Conservation (phyloP, 305 asterid genomes). For the Solanum aculeatissimum region DNA sequence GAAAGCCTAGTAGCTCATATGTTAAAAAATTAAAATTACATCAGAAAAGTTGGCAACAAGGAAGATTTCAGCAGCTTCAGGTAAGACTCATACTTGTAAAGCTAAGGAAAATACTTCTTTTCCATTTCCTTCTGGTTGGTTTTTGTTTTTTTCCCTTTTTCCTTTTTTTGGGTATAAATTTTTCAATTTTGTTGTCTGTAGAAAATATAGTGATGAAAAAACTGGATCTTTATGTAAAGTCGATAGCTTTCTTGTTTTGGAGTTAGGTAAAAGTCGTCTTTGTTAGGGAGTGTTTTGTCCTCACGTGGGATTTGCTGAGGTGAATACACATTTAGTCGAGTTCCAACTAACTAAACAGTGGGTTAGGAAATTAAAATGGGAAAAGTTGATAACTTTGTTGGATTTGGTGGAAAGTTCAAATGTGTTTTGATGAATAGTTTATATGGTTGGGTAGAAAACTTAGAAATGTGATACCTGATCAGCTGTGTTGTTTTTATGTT, state of each 20-base stretch:
- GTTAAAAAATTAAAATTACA: too few relatives aligned
- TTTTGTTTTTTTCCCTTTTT: neutral
- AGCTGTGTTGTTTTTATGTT: too few relatives aligned
- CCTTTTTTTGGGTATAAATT: neutral
- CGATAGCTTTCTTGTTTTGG: neutral
- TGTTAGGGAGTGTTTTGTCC: too few relatives aligned
- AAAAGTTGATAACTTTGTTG: neutral
- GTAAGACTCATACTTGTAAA: too few relatives aligned
- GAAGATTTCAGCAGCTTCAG: too few relatives aligned
- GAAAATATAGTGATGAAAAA: neutral
- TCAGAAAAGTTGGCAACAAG: too few relatives aligned
- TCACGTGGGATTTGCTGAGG: too few relatives aligned
- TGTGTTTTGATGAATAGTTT: too few relatives aligned
- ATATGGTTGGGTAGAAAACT: too few relatives aligned
- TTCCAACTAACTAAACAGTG: neutral
- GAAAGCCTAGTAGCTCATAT: constrained; percentile 30
- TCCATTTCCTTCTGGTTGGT: constrained; percentile 35
- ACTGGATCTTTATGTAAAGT: neutral
- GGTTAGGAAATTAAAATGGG: neutral
- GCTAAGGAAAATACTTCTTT: constrained; percentile 20
- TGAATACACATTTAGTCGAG: too few relatives aligned
- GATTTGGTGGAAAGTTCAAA: neutral
- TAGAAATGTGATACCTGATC: too few relatives aligned
- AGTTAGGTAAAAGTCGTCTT: neutral
- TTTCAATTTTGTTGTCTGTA: neutral